Evolutionary conservation across 2,329 filamentous ascomycete genomes (phyloP).

Genomic region (Cladosporium oxysporum): DNA sequence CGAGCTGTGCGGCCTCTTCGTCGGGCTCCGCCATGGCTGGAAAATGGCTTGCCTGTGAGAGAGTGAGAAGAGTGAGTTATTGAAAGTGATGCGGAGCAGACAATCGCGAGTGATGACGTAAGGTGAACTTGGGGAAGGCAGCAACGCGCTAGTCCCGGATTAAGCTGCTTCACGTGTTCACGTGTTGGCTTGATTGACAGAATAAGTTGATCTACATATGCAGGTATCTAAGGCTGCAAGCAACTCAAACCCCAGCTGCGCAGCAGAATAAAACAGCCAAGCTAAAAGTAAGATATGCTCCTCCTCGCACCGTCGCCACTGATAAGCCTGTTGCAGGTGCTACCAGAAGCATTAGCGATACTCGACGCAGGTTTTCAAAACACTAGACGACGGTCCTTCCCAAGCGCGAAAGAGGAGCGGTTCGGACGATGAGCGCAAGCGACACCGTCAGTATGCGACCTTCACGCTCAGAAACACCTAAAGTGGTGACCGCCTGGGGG

Average conservation of each 20-base stretch:
- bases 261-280: background rate
- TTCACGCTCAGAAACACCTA: background rate
- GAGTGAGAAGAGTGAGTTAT: background rate
- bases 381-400: background rate
- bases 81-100: background rate
- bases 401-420: background rate
- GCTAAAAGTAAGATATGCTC: background rate
- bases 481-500: background rate
- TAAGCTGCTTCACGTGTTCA: background rate
- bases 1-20: conserved; percentile 44
- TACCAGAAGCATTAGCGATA: background rate
- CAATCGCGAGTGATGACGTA: background rate
- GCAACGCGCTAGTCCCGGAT: background rate
- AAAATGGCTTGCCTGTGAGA: background rate
- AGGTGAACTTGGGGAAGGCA: background rate
- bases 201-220: background rate
- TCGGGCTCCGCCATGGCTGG: background rate
- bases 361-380: background rate
- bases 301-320: background rate
- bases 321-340: background rate
- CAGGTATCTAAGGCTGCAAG: background rate
- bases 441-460: background rate
- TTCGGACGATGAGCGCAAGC: background rate
- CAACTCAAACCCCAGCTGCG: background rate
- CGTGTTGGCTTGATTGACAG: background rate